Evolutionary conservation across 1,284 basidiomycete species (phyloP), one percentile per base, ranked within the genome.

Genomic region (Caloboletus inedulis): DNA sequence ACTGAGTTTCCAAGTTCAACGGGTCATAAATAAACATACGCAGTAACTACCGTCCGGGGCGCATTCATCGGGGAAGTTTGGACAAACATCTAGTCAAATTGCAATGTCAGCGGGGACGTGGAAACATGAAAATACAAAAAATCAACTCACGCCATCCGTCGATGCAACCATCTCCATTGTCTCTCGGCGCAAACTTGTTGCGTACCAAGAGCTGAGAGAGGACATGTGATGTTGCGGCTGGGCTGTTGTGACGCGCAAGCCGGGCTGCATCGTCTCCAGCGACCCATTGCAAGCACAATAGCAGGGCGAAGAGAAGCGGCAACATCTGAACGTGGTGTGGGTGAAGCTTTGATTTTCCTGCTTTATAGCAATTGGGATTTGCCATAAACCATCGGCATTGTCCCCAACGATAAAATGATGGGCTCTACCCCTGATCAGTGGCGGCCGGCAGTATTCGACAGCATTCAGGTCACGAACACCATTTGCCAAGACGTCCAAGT

Each of bases 41-140:
- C 63, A 65, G 30, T 36, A 56, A 40, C 29, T 53, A n/a, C 66
- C 66, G 27, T 37, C 39, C 1, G 47, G 56, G 16, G 55, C 62
- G 21, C 63, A 65, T n/a, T 16, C 2, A 12, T 43, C 4, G 16
- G 63, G 62, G 19, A 39, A 66, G 46, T 65, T 65, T 16, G 61
- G 10, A 25, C 63, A 65, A 27, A 36, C 35, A 6, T 55, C 63
- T 65, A n/a, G 19, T 14, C 7, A 14, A 16, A 44, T 42, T 30
- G 12, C 18, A 40, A 8, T 4, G 1, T 55, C 13, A 40, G 12
- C n/a, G 18, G 5, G 14, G 34, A 40, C 13, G 19, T 1, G 5
- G 9, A 29, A 42, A n/a, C n/a, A 46, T 7, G 18, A 19, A 47
- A 25, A 25, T 12, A 12, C 3, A 27, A 27, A 27, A 8, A 27